phyloP scores from a whole-genome alignment of 805 yeast genomes.

The Teunomyces gatunensis region DNA sequence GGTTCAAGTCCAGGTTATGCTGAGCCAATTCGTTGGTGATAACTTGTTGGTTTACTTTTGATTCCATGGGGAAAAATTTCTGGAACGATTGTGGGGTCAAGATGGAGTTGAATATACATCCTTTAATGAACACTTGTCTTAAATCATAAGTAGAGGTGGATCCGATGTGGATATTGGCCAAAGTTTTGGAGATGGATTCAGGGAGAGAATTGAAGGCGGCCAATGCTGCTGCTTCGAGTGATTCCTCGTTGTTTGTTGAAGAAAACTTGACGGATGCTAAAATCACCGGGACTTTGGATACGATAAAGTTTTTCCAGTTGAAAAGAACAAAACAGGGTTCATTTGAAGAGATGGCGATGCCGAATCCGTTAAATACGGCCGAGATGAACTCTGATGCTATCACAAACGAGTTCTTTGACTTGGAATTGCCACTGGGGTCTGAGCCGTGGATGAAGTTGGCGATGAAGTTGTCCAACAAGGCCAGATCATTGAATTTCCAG shows the following conservation, averaged over 20 bases:
- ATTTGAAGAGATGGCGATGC: constrained; percentile 15
- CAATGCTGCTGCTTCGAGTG: constrained; percentile 16
- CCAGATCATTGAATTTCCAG: constrained; percentile 20
- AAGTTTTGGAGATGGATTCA: not conserved
- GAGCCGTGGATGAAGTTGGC: constrained; percentile 7
- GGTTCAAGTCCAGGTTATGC: constrained; percentile 19
- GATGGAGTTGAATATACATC: constrained; percentile 28
- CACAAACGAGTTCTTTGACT: constrained; percentile 9
- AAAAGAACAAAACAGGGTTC: constrained; percentile 23
- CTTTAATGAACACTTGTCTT: constrained; percentile 26
- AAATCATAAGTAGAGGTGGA: constrained; percentile 18
- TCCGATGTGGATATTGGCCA: constrained; percentile 7
- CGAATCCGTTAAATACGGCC: constrained; percentile 20
- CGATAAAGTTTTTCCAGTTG: constrained; percentile 36
- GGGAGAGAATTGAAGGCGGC: constrained; percentile 13
- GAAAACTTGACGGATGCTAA: constrained; percentile 17
- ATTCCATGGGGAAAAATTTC: constrained; percentile 26
- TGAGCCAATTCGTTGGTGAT: constrained; percentile 27
- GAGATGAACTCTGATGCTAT: constrained; percentile 18
- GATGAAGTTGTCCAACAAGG: constrained; percentile 12
- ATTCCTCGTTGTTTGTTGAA: constrained; percentile 8
- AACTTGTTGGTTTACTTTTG: constrained; percentile 19
- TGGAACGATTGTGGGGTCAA: constrained; percentile 24
- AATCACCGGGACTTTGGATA: constrained; percentile 26
- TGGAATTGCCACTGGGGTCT: constrained; percentile 10